phyloP scores from a whole-genome alignment of 2,329 filamentous ascomycete species.

The Venturia effusa region DNA sequence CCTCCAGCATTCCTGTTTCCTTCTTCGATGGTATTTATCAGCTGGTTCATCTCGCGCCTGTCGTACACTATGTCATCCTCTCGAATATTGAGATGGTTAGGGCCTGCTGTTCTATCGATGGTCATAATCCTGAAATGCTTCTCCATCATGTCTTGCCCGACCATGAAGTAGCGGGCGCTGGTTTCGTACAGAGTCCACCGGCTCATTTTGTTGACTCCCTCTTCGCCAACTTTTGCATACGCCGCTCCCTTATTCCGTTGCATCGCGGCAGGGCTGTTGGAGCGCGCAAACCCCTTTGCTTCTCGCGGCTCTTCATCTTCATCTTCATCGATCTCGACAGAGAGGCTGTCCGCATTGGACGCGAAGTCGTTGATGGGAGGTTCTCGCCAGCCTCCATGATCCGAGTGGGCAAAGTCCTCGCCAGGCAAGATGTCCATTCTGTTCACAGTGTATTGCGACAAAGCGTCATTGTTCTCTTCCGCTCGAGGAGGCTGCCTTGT shows the following conservation, averaged over 20 bases:
- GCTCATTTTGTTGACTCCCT: constrained; percentile 56
- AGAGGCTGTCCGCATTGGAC: not conserved
- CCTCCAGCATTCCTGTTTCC: constrained; percentile 87
- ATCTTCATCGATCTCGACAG: not conserved
- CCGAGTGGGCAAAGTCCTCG: not conserved
- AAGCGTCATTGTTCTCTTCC: not conserved
- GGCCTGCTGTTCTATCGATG: constrained; percentile 79
- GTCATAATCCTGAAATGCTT: constrained; percentile 84
- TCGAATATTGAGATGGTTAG: constrained; percentile 67
- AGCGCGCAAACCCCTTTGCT: constrained; percentile 27
- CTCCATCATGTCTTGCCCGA: constrained; percentile 85
- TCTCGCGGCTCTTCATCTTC: constrained; percentile 30
- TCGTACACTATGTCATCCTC: constrained; percentile 95
- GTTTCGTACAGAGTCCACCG: constrained; percentile 98
- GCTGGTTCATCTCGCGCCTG: constrained; percentile 80
- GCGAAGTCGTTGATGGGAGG: constrained; percentile 10
- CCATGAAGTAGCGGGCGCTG: constrained; percentile 82
- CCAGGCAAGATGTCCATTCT: not conserved
- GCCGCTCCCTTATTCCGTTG: constrained; percentile 27
- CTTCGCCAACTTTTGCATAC: constrained; percentile 32
- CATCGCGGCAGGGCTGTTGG: constrained; percentile 27
- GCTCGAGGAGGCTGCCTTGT: not conserved
- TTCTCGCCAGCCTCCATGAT: not conserved
- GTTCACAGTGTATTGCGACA: not conserved
- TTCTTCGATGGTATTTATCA: constrained; percentile 90